Base-by-base conservation (phyloP, 164 flowering plant species). In the Chloranthus sessilifolius region DNA sequence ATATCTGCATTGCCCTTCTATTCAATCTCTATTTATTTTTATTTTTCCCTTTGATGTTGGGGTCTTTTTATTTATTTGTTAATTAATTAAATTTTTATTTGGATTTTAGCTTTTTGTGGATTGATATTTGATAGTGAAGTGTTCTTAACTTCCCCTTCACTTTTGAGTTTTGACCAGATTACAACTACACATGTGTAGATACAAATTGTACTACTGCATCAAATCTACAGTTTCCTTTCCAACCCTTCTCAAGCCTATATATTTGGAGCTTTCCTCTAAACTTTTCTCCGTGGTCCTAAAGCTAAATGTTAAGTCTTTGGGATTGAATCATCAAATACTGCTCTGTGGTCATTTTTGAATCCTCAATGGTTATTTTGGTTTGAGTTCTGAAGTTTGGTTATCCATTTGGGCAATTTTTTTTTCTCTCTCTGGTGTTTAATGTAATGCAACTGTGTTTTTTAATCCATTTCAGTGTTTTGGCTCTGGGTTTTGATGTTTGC, bases 71-170 rank as follows among this genome's bases (percentile, higher is more conserved):
- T 25, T n/a, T n/a, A n/a, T n/a, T n/a, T n/a, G n/a, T n/a, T n/a
- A n/a, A n/a, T n/a, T n/a, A n/a, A n/a, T n/a, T n/a, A n/a, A n/a
- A n/a, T 48, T 59, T 25, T 43, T 5, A 26, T 21, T 49, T 39
- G 15, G 9, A 26, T 52, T 35, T 36, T 50, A 52, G 45, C 50
- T 39, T 59, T 23, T 24, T 26, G 52, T 48, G 48, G n/a, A n/a
- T n/a, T n/a, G n/a, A n/a, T n/a, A n/a, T n/a, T 45, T 59, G 69
- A 57, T 53, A 62, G 62, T 23, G 74, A 57, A 53, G 54, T 63
- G 54, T 46, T 44, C 44, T 54, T 35, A 61, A 43, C 38, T 44
- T 53, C 59, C 46, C 39, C n/a, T n/a, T n/a, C n/a, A n/a, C n/a
- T n/a, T n/a, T n/a, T n/a, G n/a, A n/a, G n/a, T 49, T 46, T 50